These are phyloP conservation scores for Coemansia sp. DNA, from an alignment of 192 early-diverging fungal species.

Conservation along the genomic window DNA sequence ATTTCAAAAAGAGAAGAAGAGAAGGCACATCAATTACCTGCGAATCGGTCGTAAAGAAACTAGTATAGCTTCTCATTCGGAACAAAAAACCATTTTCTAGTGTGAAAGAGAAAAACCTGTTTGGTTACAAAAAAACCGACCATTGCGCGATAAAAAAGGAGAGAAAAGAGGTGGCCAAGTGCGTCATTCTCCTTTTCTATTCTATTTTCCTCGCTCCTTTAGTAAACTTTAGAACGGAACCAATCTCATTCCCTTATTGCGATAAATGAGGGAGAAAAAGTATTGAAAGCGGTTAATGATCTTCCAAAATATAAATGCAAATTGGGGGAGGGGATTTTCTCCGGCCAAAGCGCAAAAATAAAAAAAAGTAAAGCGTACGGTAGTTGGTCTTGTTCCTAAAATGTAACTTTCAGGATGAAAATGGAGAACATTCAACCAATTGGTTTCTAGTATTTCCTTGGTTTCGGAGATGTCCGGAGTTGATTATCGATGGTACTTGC, in stretches of 20 bases:
- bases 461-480: slow-evolving; percentile 12
- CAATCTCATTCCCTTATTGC: too few relatives aligned
- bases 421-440: slow-evolving; percentile 10
- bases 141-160: neutral
- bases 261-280: too few relatives aligned
- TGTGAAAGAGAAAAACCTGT: neutral
- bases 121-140: slow-evolving; percentile 1
- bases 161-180: neutral
- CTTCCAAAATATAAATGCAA: neutral
- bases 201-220: too few relatives aligned
- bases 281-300: too few relatives aligned
- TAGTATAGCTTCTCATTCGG: too few relatives aligned
- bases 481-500: slow-evolving; percentile 8
- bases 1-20: neutral
- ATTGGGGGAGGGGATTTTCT: too few relatives aligned
- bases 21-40: neutral
- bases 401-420: neutral
- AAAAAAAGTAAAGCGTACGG: neutral
- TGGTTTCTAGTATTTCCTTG: neutral
- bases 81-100: too few relatives aligned
- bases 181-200: too few relatives aligned
- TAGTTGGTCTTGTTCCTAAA: neutral
- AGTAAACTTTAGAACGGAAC: too few relatives aligned
- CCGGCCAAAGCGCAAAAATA: neutral
- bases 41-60: neutral